Percentiles rank a stretch among this genome's conserved stretches.
These are phyloP conservation scores for Limnanthes douglasii DNA, from an alignment of 345 rosid genomes.

Conservation along the genomic window DNA sequence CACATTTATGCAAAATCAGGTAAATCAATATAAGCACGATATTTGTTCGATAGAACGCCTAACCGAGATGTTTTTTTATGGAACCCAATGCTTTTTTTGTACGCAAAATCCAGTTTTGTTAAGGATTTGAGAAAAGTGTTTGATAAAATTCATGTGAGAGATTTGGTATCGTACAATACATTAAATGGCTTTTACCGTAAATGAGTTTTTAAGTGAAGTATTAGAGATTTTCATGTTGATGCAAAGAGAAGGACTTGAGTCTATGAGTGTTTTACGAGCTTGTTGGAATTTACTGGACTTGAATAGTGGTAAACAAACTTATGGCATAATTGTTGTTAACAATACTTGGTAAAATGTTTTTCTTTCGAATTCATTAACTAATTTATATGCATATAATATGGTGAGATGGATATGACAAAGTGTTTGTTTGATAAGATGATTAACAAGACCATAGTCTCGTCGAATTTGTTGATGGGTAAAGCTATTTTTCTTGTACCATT, in stretches of 20 bases:
- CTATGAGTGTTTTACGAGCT: conserved; percentile 26
- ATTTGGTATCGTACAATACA: conserved; percentile 29
- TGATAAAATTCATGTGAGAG: conserved; percentile 21
- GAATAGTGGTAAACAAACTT: conserved; percentile 28
- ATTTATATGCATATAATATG: conserved; percentile 29
- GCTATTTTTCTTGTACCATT: no score
- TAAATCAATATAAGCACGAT: conserved; percentile 9
- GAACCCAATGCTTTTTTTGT: conserved; percentile 29
- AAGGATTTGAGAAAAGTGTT: conserved; percentile 16
- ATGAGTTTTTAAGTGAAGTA: conserved; percentile 14
- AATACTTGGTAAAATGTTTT: conserved; percentile 10
- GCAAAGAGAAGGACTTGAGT: conserved; percentile 17
- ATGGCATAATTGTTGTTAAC: conserved; percentile 19
- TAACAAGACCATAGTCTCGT: conserved; percentile 14
- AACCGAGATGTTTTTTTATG: conserved; percentile 25
- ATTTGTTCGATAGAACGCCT: conserved; percentile 31
- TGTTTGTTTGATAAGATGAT: conserved; percentile 20
- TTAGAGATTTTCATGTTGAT: conserved; percentile 16
- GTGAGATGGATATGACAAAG: conserved; percentile 20
- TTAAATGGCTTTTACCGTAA: conserved; percentile 7
- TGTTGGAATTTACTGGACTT: conserved; percentile 24
- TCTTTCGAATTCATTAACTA: conserved; percentile 26
- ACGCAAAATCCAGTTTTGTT: conserved; percentile 15
- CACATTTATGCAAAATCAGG: conserved; percentile 24
- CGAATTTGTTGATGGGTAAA: not conserved